phyloP scores from a whole-genome alignment of 352 stramenopile species.

The Globisporangium ultimum region DNA sequence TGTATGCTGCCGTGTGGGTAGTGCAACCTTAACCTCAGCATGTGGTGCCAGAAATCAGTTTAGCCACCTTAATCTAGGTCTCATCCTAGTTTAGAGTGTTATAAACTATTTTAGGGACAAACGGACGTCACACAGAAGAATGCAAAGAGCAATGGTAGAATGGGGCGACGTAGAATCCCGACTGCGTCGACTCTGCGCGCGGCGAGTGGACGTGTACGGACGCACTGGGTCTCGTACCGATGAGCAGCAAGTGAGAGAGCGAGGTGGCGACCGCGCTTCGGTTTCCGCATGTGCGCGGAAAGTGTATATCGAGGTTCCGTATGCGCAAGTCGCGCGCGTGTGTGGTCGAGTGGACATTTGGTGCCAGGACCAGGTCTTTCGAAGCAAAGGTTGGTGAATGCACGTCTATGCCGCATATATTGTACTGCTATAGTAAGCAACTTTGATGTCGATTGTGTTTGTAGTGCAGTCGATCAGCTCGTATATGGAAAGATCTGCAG shows the following conservation, averaged over 20 bases:
- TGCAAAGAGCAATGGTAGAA: background rate
- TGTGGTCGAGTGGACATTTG: slow-evolving; percentile 10
- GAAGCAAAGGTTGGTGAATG: slow-evolving; percentile 5
- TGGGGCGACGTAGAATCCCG: slow-evolving; percentile 5
- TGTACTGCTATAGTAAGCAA: background rate
- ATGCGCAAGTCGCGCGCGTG: slow-evolving; percentile 4
- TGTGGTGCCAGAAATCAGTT: background rate
- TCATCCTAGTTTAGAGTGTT: background rate
- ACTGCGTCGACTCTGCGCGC: slow-evolving; percentile 5
- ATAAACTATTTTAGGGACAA: background rate
- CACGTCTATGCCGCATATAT: background rate
- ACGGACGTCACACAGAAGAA: background rate
- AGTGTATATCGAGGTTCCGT: slow-evolving; percentile 10
- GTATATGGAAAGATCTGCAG: slow-evolving; percentile 15
- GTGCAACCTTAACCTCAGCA: background rate
- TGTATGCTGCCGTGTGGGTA: background rate
- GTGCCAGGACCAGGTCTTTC: background rate
- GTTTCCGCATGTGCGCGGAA: background rate
- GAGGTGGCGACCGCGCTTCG: background rate
- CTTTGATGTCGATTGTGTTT: slow-evolving; percentile 3
- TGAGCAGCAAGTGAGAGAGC: too few species aligned
- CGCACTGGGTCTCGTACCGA: background rate
- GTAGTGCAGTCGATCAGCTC: slow-evolving; percentile 26
- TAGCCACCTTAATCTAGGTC: background rate
- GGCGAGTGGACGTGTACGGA: slow-evolving; percentile 3